Evolutionary conservation across 1,284 basidiomycete genomes (phyloP).

Genomic region (Salmacisia buchloeana): DNA sequence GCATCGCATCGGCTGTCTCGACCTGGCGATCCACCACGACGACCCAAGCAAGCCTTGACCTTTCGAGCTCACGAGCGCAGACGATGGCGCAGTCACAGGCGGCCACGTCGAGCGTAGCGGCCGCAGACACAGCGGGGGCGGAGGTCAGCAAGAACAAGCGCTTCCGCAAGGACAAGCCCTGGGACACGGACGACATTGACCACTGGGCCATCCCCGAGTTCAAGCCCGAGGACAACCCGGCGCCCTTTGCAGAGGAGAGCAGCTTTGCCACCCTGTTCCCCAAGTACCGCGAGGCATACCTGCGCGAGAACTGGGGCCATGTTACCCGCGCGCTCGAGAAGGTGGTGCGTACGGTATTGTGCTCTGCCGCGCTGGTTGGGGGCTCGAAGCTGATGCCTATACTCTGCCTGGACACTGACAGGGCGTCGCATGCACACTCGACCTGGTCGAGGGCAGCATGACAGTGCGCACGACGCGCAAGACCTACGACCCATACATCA

Average conservation of each 20-base stretch:
- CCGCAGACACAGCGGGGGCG: too few species aligned
- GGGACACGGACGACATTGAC: slow-evolving; percentile 98
- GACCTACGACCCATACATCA: slow-evolving; percentile 91
- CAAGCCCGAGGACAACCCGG: slow-evolving; percentile 63
- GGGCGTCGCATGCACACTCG: slow-evolving; percentile 85
- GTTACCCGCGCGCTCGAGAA: slow-evolving; percentile 81
- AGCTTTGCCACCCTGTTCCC: slow-evolving; percentile 97
- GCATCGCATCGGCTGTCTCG: too few species aligned
- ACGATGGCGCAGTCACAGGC: too few species aligned
- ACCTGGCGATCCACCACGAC: too few species aligned
- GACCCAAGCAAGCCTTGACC: too few species aligned
- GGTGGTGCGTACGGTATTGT: slow-evolving; percentile 59
- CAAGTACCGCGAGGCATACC: slow-evolving; percentile 94
- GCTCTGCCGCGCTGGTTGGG: background rate
- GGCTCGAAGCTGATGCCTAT: background rate
- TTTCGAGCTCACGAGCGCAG: too few species aligned
- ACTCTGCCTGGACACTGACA: slow-evolving; percentile 45
- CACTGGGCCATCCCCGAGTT: slow-evolving; percentile 94
- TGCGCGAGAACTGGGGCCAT: slow-evolving; percentile 87
- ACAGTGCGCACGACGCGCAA: slow-evolving; percentile 93
- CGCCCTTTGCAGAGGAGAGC: slow-evolving; percentile 84
- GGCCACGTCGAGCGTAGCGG: too few species aligned
- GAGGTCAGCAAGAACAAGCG: slow-evolving; percentile 47
- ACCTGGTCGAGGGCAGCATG: slow-evolving; percentile 95
- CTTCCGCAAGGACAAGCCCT: slow-evolving; percentile 54